Conservation (phyloP, 371 early-diverging fungal species). For the Dichotomocladium elegans region DNA sequence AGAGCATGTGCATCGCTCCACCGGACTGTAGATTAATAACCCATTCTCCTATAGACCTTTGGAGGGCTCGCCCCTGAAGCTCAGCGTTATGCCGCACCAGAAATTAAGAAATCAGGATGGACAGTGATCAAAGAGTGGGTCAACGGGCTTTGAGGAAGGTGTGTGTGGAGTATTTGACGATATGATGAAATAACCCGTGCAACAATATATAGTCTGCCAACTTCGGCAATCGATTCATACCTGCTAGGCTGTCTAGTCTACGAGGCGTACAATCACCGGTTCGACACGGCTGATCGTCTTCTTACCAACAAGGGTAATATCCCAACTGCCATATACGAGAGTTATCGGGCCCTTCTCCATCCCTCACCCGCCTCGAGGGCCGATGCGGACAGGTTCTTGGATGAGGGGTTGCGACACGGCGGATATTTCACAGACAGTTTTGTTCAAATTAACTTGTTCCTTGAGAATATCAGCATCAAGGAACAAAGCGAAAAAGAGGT, state of each 20-base stretch:
- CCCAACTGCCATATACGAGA: constrained; percentile 53
- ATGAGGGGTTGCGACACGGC: constrained; percentile 52
- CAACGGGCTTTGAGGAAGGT: neutral
- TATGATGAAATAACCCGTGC: neutral
- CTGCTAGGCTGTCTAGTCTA: constrained; percentile 75
- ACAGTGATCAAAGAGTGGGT: constrained; percentile 60
- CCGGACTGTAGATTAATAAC: neutral
- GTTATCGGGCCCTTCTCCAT: constrained; percentile 48
- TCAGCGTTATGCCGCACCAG: constrained; percentile 70
- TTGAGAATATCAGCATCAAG: constrained; percentile 87
- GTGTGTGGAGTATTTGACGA: too few relatives aligned
- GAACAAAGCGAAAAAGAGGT: constrained; percentile 76
- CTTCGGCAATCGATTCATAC: constrained; percentile 72
- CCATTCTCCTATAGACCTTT: constrained; percentile 47
- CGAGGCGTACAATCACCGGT: constrained; percentile 74
- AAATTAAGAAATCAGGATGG: constrained; percentile 69
- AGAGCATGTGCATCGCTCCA: too few relatives aligned
- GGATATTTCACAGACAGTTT: constrained; percentile 81
- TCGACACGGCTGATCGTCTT: constrained; percentile 58
- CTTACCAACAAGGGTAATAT: constrained; percentile 56
- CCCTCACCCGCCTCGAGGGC: constrained; percentile 57
- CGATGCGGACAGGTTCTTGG: constrained; percentile 68
- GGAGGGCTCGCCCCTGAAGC: constrained; percentile 66
- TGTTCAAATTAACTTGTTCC: constrained; percentile 70
- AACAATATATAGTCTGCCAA: constrained; percentile 30